A percentile compares a stretch with the other conserved stretches of the same genome.
Conservation (phyloP, 192 early-diverging fungal species). For the Gigaspora rosea region DNA sequence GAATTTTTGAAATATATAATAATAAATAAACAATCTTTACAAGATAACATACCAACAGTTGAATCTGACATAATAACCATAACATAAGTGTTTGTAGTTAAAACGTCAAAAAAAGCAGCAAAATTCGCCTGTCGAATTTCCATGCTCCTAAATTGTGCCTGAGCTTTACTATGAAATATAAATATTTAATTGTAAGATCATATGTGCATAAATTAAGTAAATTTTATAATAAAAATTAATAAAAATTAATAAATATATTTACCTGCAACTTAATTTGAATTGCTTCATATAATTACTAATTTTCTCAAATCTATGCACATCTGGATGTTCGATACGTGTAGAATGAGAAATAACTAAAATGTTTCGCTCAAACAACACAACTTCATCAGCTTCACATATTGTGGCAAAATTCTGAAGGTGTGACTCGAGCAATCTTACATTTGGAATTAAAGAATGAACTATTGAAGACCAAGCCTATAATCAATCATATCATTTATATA, state of each 20-base stretch:
- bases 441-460: constrained; percentile 93
- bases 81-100: constrained; percentile 86
- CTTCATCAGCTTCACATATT: constrained; percentile 91
- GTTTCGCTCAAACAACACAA: constrained; percentile 95
- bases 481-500: background rate
- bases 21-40: background rate
- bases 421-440: constrained; percentile 77
- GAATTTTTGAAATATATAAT: background rate
- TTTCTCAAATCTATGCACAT: constrained; percentile 86
- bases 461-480: constrained; percentile 95
- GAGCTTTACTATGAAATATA: constrained; percentile 58
- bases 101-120: constrained; percentile 77
- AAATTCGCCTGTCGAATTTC: constrained; percentile 79
- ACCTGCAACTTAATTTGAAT: constrained; percentile 84
- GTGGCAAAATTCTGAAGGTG: constrained; percentile 78
- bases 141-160: constrained; percentile 84
- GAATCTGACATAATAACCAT: constrained; percentile 86
- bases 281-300: constrained; percentile 91
- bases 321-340: constrained; percentile 57
- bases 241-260: constrained; percentile 13
- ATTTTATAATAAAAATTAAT: too few species aligned
- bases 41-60: constrained; percentile 70
- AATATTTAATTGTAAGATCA: background rate
- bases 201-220: too few species aligned
- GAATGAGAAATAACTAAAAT: constrained; percentile 92